Conservation (phyloP, 306 rosid species). For the Vigna trinervia region DNA sequence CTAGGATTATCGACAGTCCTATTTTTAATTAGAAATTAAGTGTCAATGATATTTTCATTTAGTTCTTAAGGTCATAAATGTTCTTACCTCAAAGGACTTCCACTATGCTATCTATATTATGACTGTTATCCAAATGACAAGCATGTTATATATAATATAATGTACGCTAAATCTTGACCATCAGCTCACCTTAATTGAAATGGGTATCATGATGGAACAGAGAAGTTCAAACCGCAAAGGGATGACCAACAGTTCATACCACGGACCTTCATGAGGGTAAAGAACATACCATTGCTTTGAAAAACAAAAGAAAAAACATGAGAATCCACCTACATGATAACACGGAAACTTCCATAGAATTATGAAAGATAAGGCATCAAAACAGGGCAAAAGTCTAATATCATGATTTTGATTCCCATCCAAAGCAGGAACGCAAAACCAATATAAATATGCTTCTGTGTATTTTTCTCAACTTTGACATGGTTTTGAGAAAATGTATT, state of each 20-base stretch:
- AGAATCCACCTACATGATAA: conserved; percentile 36
- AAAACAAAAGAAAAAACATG: conserved; percentile 14
- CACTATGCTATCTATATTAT: conserved; percentile 18
- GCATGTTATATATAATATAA: conserved; percentile 35
- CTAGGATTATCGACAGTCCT: background rate
- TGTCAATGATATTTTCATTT: conserved; percentile 37
- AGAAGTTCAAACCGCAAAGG: conserved; percentile 98
- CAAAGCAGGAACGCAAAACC: background rate
- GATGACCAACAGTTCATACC: conserved; percentile 93
- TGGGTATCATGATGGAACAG: conserved; percentile 99
- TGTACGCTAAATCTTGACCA: conserved; percentile 31
- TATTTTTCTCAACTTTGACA: background rate
- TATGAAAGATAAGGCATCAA: conserved; percentile 19
- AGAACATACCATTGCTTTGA: conserved; percentile 91
- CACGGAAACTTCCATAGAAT: conserved; percentile 37
- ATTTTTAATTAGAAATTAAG: conserved; percentile 22
- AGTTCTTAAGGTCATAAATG: conserved; percentile 35
- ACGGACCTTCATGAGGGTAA: conserved; percentile 88
- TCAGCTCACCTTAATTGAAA: conserved; percentile 90
- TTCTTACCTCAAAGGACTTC: conserved; percentile 28
- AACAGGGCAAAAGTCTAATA: conserved; percentile 22
- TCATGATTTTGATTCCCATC: background rate
- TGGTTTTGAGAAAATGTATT: background rate
- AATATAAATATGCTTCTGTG: background rate
- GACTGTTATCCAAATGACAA: conserved; percentile 30